These are phyloP conservation scores for Phlyctochytrium arcticum DNA, from an alignment of 192 early-diverging fungal genomes.

Conservation along the genomic window DNA sequence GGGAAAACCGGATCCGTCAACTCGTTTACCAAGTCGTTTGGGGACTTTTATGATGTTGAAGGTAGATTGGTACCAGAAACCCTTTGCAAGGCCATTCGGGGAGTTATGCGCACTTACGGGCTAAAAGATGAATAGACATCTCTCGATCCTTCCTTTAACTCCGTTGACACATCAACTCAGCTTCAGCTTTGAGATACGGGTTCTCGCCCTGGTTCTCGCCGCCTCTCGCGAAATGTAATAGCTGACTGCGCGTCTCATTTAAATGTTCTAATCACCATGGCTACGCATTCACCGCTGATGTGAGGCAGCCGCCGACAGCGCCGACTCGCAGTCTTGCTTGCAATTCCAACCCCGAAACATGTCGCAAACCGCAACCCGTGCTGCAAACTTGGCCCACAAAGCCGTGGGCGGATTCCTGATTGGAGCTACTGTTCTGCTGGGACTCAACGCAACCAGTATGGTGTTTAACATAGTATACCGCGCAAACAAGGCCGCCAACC, in stretches of 20 bases:
- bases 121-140: conserved; percentile 4
- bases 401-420: conserved; percentile 25
- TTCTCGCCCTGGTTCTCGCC: too few species aligned
- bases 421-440: conserved; percentile 16
- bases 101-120: conserved; percentile 4
- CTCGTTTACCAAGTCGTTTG: conserved; percentile 24
- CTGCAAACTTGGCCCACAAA: conserved; percentile 22
- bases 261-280: too few species aligned
- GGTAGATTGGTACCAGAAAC: conserved; percentile 27
- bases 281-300: too few species aligned
- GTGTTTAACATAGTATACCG: conserved; percentile 5
- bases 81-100: conserved; percentile 19
- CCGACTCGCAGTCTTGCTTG: too few species aligned
- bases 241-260: too few species aligned
- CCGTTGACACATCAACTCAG: too few species aligned
- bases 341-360: neutral
- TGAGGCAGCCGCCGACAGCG: too few species aligned
- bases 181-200: too few species aligned
- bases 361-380: conserved; percentile 15
- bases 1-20: neutral
- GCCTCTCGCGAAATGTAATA: too few species aligned
- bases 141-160: too few species aligned
- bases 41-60: conserved; percentile 38
- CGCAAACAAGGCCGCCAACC: conserved; percentile 12
- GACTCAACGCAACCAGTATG: conserved; percentile 26